Evolutionary conservation across 2,329 filamentous ascomycete species (phyloP).

Genomic region (Mycosphaerella sp.): DNA sequence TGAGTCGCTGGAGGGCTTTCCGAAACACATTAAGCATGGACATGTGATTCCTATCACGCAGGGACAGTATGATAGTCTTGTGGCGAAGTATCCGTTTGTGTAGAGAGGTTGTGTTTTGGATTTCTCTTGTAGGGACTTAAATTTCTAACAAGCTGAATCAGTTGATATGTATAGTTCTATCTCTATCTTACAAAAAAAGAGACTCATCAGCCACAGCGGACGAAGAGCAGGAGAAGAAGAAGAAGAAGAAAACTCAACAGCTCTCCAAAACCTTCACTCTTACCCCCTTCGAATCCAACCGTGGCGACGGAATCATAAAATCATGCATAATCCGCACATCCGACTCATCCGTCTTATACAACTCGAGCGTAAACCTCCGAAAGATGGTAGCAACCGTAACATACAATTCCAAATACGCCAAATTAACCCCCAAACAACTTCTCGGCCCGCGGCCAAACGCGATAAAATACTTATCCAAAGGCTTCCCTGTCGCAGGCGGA

Average conservation of each 20-base stretch:
- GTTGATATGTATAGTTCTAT: too few species aligned
- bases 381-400: constrained; percentile 6
- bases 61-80: constrained; percentile 17
- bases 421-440: constrained; percentile 11
- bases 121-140: background rate
- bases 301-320: constrained; percentile 8
- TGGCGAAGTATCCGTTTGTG: constrained; percentile 6
- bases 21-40: constrained; percentile 19
- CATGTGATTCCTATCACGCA: constrained; percentile 15
- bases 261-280: background rate
- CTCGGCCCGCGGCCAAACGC: constrained; percentile 11
- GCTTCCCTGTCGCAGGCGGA: too few species aligned
- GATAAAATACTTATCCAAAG: constrained; percentile 8
- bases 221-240: too few species aligned
- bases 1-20: constrained; percentile 15
- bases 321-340: constrained; percentile 10
- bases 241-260: background rate
- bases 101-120: background rate
- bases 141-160: too few species aligned
- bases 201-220: too few species aligned
- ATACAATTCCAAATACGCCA: constrained; percentile 9
- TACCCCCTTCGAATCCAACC: constrained; percentile 5
- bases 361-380: background rate
- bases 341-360: constrained; percentile 1
- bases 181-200: too few species aligned